Conservation (phyloP, 345 rosid species). For the Eucalyptus rudis region DNA sequence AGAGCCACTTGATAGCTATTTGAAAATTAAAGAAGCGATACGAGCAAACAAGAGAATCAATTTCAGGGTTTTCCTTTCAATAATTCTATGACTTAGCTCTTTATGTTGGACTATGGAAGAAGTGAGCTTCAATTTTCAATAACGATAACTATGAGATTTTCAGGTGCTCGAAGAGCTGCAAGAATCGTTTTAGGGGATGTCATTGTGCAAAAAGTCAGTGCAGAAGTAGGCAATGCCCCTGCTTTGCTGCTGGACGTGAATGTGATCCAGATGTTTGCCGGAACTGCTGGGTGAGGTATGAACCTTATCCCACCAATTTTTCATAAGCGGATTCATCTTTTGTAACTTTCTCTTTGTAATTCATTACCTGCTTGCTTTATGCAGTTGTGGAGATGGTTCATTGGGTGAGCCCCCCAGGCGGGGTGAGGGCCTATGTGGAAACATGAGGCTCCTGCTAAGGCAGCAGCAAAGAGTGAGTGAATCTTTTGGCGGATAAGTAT, state of each 20-base stretch:
- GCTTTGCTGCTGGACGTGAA: conserved; percentile 99
- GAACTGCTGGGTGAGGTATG: conserved; percentile 73
- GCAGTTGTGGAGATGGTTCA: conserved; percentile 75
- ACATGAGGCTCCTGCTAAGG: conserved; percentile 74
- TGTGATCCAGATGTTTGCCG: conserved; percentile 99
- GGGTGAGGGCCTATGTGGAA: conserved; percentile 73
- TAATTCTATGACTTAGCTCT: neutral
- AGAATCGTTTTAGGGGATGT: conserved; percentile 96
- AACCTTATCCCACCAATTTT: neutral
- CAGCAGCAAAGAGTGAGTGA: conserved; percentile 64
- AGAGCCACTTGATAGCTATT: neutral
- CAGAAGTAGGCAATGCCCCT: conserved; percentile 97
- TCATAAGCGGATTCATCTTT: neutral
- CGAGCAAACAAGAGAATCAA: neutral
- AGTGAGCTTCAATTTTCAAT: neutral
- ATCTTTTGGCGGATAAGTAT: neutral
- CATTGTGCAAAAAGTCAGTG: conserved; percentile 99
- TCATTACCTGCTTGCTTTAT: neutral
- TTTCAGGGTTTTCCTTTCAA: neutral
- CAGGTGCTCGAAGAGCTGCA: conserved; percentile 97
- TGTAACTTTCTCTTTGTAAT: neutral
- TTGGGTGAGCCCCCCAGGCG: conserved; percentile 56
- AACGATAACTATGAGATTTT: neutral
- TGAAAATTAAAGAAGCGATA: neutral
- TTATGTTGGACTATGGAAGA: neutral